These are phyloP conservation scores for Neurospora pannonica DNA, from an alignment of 495 filamentous ascomycete species.

Conservation along the genomic window DNA sequence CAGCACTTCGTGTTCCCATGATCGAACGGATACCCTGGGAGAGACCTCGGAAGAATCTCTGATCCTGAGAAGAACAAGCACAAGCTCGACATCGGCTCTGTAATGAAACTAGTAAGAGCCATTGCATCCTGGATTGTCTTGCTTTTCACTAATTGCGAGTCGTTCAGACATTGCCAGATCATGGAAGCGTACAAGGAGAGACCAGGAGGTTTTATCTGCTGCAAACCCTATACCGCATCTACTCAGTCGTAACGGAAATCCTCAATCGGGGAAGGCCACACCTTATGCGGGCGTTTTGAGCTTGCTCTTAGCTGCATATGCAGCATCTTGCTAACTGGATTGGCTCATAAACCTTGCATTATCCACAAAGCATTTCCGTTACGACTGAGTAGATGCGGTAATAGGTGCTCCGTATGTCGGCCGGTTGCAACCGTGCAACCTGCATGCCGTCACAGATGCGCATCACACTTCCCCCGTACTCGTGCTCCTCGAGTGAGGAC, in stretches of 20 bases:
- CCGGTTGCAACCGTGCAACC: neutral
- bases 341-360: too few relatives aligned
- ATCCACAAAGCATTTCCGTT: too few relatives aligned
- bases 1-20: neutral
- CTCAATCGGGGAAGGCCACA: too few relatives aligned
- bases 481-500: neutral
- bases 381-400: too few relatives aligned
- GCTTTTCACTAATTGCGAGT: neutral
- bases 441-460: neutral
- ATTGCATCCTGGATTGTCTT: neutral
- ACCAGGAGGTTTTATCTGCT: neutral
- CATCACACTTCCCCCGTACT: neutral
- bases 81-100: neutral
- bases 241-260: too few relatives aligned
- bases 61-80: neutral
- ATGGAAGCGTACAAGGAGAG: neutral
- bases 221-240: neutral
- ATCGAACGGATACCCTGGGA: neutral
- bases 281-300: too few relatives aligned
- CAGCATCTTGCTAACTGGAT: too few relatives aligned
- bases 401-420: neutral
- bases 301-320: too few relatives aligned
- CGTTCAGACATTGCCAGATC: neutral
- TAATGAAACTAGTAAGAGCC: neutral
- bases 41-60: neutral